Evolutionary conservation across 2,329 filamentous ascomycete species (phyloP).

Genomic region (Apiospora pterosperma): DNA sequence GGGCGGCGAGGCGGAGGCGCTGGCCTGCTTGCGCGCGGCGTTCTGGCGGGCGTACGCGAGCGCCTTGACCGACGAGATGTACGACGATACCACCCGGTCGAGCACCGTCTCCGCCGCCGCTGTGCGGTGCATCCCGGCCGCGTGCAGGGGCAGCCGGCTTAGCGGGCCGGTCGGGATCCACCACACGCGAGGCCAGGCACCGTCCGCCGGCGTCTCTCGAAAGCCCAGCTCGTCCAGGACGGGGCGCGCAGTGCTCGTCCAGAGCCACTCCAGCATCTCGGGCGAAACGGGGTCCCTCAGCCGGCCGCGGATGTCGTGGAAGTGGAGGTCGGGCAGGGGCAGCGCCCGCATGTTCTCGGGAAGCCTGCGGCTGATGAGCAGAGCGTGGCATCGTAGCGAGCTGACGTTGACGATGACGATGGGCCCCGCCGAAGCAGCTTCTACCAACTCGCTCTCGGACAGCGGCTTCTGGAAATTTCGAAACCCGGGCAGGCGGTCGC

Average conservation of each 20-base stretch:
- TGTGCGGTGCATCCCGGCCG: conserved; percentile 26
- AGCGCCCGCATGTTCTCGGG: conserved; percentile 12
- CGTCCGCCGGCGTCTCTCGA: conserved; percentile 8
- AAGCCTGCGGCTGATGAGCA: conserved; percentile 20
- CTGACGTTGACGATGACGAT: conserved; percentile 28
- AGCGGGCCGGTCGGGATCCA: conserved; percentile 31
- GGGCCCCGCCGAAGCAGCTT: conserved; percentile 17
- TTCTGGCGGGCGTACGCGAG: conserved; percentile 22
- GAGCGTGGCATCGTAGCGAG: conserved; percentile 22
- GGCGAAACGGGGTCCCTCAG: conserved; percentile 5
- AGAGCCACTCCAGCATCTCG: conserved; percentile 26
- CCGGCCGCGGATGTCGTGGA: conserved; percentile 3
- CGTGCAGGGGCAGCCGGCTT: conserved; percentile 28
- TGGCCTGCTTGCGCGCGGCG: neutral
- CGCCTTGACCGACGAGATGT: conserved; percentile 30
- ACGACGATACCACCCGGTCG: conserved; percentile 35
- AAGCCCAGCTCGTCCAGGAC: conserved; percentile 24
- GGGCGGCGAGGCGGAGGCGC: neutral
- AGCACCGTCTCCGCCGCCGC: conserved; percentile 22
- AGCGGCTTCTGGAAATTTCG: conserved; percentile 18
- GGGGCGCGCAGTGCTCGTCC: conserved; percentile 22
- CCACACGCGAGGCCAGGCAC: conserved; percentile 26
- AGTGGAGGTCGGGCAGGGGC: conserved; percentile 13
- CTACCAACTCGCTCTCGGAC: conserved; percentile 13
- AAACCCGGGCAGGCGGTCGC: conserved; percentile 11